A percentile compares a stretch with the other conserved stretches of the same genome.
Evolutionary conservation across 257 asterid genomes (phyloP).

Genomic region (Penstemon newberryi): DNA sequence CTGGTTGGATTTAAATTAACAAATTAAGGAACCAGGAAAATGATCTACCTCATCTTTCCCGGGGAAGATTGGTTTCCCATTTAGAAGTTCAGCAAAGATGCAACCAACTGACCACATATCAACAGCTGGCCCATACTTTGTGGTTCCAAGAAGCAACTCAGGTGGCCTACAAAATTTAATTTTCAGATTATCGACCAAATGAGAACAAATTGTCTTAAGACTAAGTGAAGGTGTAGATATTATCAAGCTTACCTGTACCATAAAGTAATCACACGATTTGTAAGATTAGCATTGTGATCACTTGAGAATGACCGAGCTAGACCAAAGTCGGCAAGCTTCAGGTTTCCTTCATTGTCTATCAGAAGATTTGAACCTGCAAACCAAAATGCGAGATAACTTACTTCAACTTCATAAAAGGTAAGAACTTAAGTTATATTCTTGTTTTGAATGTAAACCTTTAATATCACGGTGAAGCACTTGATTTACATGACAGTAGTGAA

Average conservation of each 20-base stretch:
- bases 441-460: conserved; percentile 55
- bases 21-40: conserved; percentile 33
- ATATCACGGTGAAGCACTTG: conserved; percentile 95
- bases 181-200: conserved; percentile 17
- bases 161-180: conserved; percentile 63
- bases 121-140: conserved; percentile 90
- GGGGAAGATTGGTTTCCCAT: conserved; percentile 84
- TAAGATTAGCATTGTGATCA: conserved; percentile 83
- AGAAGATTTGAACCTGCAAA: conserved; percentile 84
- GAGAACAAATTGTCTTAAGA: background rate
- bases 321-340: conserved; percentile 92
- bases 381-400: conserved; percentile 11
- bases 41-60: conserved; percentile 87
- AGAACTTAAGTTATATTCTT: conserved; percentile 23
- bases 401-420: conserved; percentile 18
- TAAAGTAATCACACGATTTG: conserved; percentile 84
- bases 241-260: conserved; percentile 68
- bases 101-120: conserved; percentile 98
- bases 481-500: conserved; percentile 91
- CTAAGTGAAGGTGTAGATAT: conserved; percentile 1
- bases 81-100: conserved; percentile 87
- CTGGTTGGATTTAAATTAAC: background rate
- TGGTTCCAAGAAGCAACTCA: conserved; percentile 83
- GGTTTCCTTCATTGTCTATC: conserved; percentile 78
- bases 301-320: conserved; percentile 76